phyloP scores from a whole-genome alignment of 768 basidiomycete genomes.

The Boletus fagicola region DNA sequence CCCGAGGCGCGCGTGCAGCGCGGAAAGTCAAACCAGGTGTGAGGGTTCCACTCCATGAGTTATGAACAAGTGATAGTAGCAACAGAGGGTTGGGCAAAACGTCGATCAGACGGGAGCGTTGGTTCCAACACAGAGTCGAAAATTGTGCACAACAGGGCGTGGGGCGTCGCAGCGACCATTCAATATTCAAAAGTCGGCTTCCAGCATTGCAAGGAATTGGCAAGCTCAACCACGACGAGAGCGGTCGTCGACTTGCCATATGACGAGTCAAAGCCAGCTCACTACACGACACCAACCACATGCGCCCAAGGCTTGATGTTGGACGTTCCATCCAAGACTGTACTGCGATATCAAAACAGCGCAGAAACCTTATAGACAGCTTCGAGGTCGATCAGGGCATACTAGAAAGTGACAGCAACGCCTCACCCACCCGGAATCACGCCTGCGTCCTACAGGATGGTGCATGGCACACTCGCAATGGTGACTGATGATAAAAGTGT shows the following conservation, averaged over 20 bases:
- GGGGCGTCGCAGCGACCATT: not conserved
- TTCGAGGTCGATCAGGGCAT: conserved; percentile 9
- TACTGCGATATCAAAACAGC: not conserved
- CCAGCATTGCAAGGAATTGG: not conserved
- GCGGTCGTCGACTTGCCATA: not conserved
- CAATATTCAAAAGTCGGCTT: not conserved
- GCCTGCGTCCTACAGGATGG: not conserved
- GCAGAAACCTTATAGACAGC: conserved; percentile 12
- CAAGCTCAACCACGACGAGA: not conserved
- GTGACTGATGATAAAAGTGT: conserved; percentile 2
- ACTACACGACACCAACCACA: not conserved
- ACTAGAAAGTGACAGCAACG: not conserved
- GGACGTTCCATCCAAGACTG: not conserved
- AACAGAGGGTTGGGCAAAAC: not conserved
- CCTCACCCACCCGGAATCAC: conserved; percentile 1
- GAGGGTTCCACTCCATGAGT: conserved; percentile 6
- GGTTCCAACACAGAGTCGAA: not conserved
- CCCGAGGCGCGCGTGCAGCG: not conserved
- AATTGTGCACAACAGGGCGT: not conserved
- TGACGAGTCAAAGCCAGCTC: not conserved
- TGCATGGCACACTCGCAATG: not conserved
- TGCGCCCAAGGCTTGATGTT: not conserved
- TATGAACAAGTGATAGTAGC: not conserved
- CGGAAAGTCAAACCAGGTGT: not conserved
- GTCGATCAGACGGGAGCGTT: conserved; percentile 9